These are phyloP conservation scores for Oenanthe javanica DNA, from an alignment of 140 eudicot species.

Conservation along the genomic window DNA sequence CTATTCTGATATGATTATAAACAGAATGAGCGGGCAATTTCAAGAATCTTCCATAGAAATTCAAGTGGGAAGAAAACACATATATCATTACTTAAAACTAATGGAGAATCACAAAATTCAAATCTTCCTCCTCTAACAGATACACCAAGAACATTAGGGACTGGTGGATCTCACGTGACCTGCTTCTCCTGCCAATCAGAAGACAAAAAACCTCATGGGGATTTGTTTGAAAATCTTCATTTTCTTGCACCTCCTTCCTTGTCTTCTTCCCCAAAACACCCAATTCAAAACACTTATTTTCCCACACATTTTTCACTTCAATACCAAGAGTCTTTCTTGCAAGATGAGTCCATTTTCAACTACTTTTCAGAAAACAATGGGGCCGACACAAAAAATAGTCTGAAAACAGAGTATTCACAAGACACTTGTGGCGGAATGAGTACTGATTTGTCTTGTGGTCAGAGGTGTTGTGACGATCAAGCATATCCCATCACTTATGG, in stretches of 20 bases:
- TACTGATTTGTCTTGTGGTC: conserved; percentile 14
- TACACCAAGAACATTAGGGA: conserved; percentile 20
- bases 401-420: conserved; percentile 28
- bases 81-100: conserved; percentile 21
- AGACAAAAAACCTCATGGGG: conserved; percentile 32
- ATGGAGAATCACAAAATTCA: conserved; percentile 15
- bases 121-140: conserved; percentile 69
- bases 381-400: conserved; percentile 8
- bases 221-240: conserved; percentile 24
- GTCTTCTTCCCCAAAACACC: conserved; percentile 4
- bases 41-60: conserved; percentile 63
- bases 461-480: conserved; percentile 29
- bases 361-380: conserved; percentile 36
- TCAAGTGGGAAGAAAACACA: conserved; percentile 55
- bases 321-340: conserved; percentile 40
- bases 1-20: conserved; percentile 5
- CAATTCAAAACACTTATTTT: conserved; percentile 6
- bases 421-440: conserved; percentile 21
- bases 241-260: conserved; percentile 13
- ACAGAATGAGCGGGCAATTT: conserved; percentile 84
- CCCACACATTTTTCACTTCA: conserved; percentile 23
- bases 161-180: conserved; percentile 56
- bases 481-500: conserved; percentile 28
- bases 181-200: conserved; percentile 69
- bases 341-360: conserved; percentile 50